Conservation (phyloP, 192 early-diverging fungal genomes). For the Rhizoclosmatium globosum region DNA sequence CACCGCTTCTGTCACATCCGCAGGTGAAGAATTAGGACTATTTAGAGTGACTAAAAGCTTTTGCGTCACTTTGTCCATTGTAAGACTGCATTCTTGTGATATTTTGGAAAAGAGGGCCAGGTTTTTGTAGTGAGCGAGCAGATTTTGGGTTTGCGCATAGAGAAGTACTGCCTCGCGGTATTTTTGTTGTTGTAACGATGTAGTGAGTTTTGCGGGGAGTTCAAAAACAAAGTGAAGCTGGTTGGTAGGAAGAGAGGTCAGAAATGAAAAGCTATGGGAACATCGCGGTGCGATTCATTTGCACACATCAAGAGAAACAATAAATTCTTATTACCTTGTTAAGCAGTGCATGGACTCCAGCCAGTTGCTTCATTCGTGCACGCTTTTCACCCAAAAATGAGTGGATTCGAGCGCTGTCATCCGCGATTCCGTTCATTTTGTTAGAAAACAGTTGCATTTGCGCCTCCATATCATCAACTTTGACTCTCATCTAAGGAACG, state of each 20-base stretch:
- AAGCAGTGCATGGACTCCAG: slow-evolving; percentile 74
- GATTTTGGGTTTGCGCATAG: slow-evolving; percentile 73
- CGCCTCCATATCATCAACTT: slow-evolving; percentile 86
- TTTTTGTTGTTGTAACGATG: slow-evolving; percentile 62
- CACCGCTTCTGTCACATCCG: slow-evolving; percentile 61
- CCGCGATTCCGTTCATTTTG: slow-evolving; percentile 73
- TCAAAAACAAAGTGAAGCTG: slow-evolving; percentile 90
- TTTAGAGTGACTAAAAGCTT: slow-evolving; percentile 66
- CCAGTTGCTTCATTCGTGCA: slow-evolving; percentile 78
- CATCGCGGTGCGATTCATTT: not conserved
- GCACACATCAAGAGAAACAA: not conserved
- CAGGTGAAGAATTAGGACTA: slow-evolving; percentile 25
- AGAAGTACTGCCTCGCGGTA: slow-evolving; percentile 80
- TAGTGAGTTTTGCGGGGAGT: slow-evolving; percentile 76
- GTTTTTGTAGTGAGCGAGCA: slow-evolving; percentile 81
- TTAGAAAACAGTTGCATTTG: slow-evolving; percentile 79
- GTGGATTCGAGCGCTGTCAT: slow-evolving; percentile 61
- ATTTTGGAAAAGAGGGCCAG: slow-evolving; percentile 82
- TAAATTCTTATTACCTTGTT: slow-evolving; percentile 58
- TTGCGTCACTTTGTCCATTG: slow-evolving; percentile 75
- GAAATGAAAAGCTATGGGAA: slow-evolving; percentile 7
- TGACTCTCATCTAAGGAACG: slow-evolving; percentile 74
- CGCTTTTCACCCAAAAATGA: slow-evolving; percentile 68
- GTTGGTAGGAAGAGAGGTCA: not conserved
- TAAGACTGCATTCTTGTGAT: slow-evolving; percentile 78